Conservation (phyloP, 2,329 filamentous ascomycete species). For the Fusarium sp. region DNA sequence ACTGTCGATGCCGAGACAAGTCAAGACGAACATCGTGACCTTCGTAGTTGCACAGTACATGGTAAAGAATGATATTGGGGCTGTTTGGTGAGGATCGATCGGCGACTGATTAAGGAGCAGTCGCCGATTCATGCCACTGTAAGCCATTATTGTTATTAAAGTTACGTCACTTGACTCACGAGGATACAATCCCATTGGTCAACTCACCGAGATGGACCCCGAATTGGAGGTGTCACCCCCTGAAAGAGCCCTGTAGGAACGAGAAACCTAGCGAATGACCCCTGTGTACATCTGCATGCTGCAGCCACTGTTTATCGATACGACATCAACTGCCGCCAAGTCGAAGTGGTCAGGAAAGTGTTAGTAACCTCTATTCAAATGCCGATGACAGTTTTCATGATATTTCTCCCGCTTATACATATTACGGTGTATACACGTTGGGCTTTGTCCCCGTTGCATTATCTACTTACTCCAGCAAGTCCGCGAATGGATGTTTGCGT, state of each 20-base stretch:
- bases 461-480: neutral
- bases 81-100: conserved; percentile 9
- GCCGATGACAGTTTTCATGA: neutral
- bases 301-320: neutral
- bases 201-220: conserved; percentile 7
- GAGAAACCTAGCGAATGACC: conserved; percentile 2
- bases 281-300: conserved; percentile 26
- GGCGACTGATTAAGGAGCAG: conserved; percentile 17
- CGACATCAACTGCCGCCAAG: conserved; percentile 1
- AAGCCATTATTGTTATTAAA: conserved; percentile 17
- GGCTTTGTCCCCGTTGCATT: neutral
- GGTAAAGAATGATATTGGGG: neutral
- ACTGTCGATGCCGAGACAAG: conserved; percentile 34
- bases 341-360: neutral
- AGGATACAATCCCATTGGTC: neutral
- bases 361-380: conserved; percentile 14
- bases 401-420: neutral
- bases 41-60: conserved; percentile 1
- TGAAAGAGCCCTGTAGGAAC: neutral
- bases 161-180: conserved; percentile 30
- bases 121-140: conserved; percentile 38
- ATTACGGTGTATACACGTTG: neutral
- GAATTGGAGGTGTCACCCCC: conserved; percentile 22
- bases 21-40: conserved; percentile 30
- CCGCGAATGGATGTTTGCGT: neutral